Percentiles rank a stretch among this genome's conserved stretches.
Evolutionary conservation across 208 protist species (phyloP).

Genomic region (Crithidia acanthocephali): DNA sequence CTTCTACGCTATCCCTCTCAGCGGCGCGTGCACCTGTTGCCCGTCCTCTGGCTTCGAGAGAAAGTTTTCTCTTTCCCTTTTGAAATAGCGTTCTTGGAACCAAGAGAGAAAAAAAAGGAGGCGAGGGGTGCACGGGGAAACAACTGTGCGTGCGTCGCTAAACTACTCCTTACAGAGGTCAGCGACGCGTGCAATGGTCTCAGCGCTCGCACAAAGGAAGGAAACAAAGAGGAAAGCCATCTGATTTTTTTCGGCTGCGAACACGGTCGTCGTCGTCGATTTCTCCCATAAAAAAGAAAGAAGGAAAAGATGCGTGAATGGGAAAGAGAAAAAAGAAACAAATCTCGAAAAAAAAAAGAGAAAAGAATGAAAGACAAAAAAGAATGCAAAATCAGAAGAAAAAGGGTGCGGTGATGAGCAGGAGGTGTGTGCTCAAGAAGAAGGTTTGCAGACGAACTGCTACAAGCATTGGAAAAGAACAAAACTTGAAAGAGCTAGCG

Average conservation of each 20-base stretch:
- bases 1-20: too few relatives aligned
- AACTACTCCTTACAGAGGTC: slow-evolving; percentile 10
- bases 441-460: neutral
- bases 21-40: too few relatives aligned
- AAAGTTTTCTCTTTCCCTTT: too few relatives aligned
- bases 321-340: too few relatives aligned
- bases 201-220: neutral
- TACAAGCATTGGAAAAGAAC: neutral
- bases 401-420: neutral
- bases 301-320: neutral
- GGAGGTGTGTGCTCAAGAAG: neutral
- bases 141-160: neutral
- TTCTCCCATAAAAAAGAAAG: neutral
- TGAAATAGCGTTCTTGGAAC: neutral
- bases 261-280: neutral
- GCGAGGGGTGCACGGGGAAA: too few relatives aligned
- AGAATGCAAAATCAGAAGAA: too few relatives aligned
- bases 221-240: slow-evolving; percentile 3
- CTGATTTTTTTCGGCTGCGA: neutral
- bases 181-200: neutral
- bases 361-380: neutral
- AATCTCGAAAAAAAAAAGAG: neutral
- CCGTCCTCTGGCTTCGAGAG: too few relatives aligned
- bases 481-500: too few relatives aligned
- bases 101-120: neutral